Base-by-base conservation (phyloP, 495 filamentous ascomycete genomes). In the Trichoderma reesei region DNA sequence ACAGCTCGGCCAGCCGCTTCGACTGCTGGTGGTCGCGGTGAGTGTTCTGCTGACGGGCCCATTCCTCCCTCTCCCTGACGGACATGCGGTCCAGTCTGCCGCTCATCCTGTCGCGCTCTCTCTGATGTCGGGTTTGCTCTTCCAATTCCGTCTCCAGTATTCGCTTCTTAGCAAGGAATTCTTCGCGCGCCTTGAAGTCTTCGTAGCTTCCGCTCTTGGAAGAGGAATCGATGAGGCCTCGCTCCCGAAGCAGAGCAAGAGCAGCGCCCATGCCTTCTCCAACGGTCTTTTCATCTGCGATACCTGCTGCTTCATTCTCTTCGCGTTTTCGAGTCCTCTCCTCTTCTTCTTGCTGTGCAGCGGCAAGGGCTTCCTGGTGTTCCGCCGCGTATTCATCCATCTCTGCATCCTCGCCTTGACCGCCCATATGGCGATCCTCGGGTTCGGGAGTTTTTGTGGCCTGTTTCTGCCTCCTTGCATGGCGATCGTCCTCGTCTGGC, bases 41-140 rank as follows among this genome's bases (percentile, higher is more conserved):
- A 66, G 87, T 88, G 78, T 98, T 98, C 76, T 95, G 88, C 71
- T 85, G 85, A 6, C 90, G 86, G 0, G 90, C 88, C 74, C 90
- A 86, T 63, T 95, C 91, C 72, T 98, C 92, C n/a, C 90, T 85
- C 72, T 98, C 94, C 33, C 89, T 86, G 11, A 86, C 86, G 10
- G 89, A 88, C 90, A 98, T 92, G 51, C 85, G 83, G 69, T 96
- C 91, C 36, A 95, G 84, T 34, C 86, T 85, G 59, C 91, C 92
- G 38, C 84, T 90, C 48, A 85, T 76, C 60, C 94, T 88, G 69
- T 97, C 94, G 5, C 87, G 84, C 75, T 96, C 91, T 70, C 94
- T 89, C 73, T 96, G 90, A 39, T 81, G 70, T n/a, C 87, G 87
- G 11, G 92, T 90, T 20, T 87, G 83, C 42, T 85, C 82, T 69